Base-by-base conservation (phyloP, 2,329 filamentous ascomycete genomes). In the Botrytis fabae region DNA sequence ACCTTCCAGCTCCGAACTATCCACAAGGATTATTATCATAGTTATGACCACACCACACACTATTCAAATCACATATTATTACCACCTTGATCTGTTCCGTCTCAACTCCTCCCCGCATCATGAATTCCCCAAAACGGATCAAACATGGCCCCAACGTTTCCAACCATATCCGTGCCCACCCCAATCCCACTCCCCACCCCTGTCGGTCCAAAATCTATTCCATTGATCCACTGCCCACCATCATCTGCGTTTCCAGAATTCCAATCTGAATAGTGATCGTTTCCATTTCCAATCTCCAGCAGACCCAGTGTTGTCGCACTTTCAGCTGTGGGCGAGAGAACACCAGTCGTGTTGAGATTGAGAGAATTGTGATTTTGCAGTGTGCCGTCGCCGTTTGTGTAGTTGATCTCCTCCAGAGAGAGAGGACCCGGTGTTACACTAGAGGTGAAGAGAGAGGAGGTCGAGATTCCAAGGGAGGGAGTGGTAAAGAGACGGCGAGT, bases 201-300 rank as follows among this genome's bases (percentile, higher is more conserved):
- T 48, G 59, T 18, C 2, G 32, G 44, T 3, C 44, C 69, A 14
- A 64, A 54, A 44, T 51, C 32, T 32, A 65, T 44, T 9, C 44
- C 35, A 7, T 68, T 68, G 2, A 68, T 68, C 65, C 65, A 68
- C 22, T 68, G 65, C 0, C 35, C 65, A 28, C 65, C 65, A 57
- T 57, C 48, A 42, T 57, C 65, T 32, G 35, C 25, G 8, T 68
- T 10, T 32, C 65, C 65, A 22, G 65, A 25, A 57, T 57, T 68
- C 65, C 65, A 68, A 68, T 57, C 65, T 57, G 25, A 16, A 28
- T 68, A 68, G 12, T 68, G 65, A 57, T 68, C 65, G 10, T 42
- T 68, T 57, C 48, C 48, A 32, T 68, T 57, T 28, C 48, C 28
- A 40, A 70, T 62, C 4, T 70, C 57, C 4, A 70, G 25, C 28